A percentile compares a stretch with the other conserved stretches of the same genome.
phyloP scores from a whole-genome alignment of 345 rosid genomes.

The Moricandia moricandioides region DNA sequence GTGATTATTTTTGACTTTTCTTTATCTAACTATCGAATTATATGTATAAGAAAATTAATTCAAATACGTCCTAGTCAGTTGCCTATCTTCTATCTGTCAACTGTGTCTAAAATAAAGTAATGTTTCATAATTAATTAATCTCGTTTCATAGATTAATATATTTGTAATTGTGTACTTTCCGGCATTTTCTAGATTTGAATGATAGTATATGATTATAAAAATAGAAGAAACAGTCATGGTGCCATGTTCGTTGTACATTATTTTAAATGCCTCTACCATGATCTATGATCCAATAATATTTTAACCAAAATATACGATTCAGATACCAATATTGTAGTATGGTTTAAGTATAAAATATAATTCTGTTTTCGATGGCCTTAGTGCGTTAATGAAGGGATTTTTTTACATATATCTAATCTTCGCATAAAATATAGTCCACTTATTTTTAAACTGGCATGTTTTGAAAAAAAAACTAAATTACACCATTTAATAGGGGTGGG shows the following conservation, averaged over 20 bases:
- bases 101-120: conserved; percentile 18
- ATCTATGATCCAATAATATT: conserved; percentile 15
- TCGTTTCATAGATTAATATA: conserved; percentile 9
- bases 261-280: conserved; percentile 6
- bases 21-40: not conserved
- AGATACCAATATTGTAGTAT: conserved; percentile 7
- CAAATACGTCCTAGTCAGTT: conserved; percentile 30
- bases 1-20: conserved; percentile 35
- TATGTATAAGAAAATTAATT: not conserved
- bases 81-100: conserved; percentile 26
- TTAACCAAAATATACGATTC: conserved; percentile 17
- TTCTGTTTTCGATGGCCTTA: conserved; percentile 21
- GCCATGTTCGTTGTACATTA: conserved; percentile 35
- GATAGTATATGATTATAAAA: conserved; percentile 17
- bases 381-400: conserved; percentile 33
- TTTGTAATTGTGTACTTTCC: conserved; percentile 29
- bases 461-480: not conserved
- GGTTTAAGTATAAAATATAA: not conserved
- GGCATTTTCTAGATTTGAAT: conserved; percentile 29
- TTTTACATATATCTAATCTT: not conserved
- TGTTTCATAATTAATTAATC: conserved; percentile 18
- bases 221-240: conserved; percentile 32
- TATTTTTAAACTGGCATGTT: not conserved
- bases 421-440: not conserved
- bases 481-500: not conserved